Base-by-base conservation (phyloP, 1,284 basidiomycete species). In the Ceraceosorus guamensis region DNA sequence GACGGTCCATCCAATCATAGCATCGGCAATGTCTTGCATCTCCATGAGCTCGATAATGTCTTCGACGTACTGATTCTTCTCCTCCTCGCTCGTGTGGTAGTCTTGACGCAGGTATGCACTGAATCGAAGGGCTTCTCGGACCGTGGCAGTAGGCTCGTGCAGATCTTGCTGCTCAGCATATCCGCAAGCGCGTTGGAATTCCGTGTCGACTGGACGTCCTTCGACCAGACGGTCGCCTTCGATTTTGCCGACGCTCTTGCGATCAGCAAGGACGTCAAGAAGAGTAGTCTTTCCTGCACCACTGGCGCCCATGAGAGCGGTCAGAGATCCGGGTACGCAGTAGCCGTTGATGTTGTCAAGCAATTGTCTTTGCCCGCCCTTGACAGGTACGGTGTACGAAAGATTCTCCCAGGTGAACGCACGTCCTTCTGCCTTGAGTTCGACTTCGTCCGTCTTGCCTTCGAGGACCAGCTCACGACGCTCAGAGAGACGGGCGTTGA, bases 31-130 rank as follows among this genome's bases (percentile, higher is more conserved):
- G 0, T 77, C 78, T 46, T 84, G 83, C 62, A 91, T 79, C 16
- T 88, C 89, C 65, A 89, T 86, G 80, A 91, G 84, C 70, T 82
- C 82, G 62, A 91, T 78, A 53, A 87, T 86, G 68, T 83, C 84
- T 57, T 90, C 87, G 54, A 87, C 88, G 67, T 89, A 91, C 46
- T 82, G 84, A 70, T 86, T 82, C 76, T 91, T 92, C 76, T 92
- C 89, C 1, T 77, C 77, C 24, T 79, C 76, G 0, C 87, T 79
- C 3, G 89, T 83, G 6, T 80, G 79, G 6, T 80, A 77, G 2
- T 88, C 86, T 70, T 92, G 90, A 31, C 90, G 84, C 5, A 93
- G 79, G 61, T 84, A 80, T 0, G 90, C 90, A 7, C 86, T 88
- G 79, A 92, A 91, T 24, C 83, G 78, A 0, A 95, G 78, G 0